Percentiles rank a stretch among this genome's conserved stretches.
Conservation (phyloP, 2,329 filamentous ascomycete genomes). For the Hymenoscyphus occultus region DNA sequence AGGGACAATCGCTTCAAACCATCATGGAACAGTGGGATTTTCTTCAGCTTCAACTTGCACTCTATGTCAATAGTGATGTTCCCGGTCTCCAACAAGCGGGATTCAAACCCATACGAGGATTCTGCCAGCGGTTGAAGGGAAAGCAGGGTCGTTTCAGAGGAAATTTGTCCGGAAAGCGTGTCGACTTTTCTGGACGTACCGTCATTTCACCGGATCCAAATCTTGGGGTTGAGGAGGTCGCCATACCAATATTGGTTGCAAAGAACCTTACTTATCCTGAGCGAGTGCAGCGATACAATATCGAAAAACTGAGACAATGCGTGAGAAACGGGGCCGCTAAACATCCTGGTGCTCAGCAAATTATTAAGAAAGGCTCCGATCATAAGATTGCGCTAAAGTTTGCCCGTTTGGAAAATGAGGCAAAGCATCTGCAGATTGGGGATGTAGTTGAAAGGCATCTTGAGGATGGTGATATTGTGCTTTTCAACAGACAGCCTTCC, state of each 20-base stretch:
- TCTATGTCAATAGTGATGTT: slow-evolving; percentile 97
- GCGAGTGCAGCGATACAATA: slow-evolving; percentile 78
- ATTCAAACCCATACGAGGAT: slow-evolving; percentile 85
- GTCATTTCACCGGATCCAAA: slow-evolving; percentile 98
- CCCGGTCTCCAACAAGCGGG: slow-evolving; percentile 88
- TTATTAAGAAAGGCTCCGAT: slow-evolving; percentile 66
- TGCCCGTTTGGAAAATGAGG: slow-evolving; percentile 67
- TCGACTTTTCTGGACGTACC: slow-evolving; percentile 95
- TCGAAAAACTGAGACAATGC: slow-evolving; percentile 72
- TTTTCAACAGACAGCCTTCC: slow-evolving; percentile 97
- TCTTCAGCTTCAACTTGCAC: slow-evolving; percentile 88
- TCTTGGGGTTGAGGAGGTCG: slow-evolving; percentile 87
- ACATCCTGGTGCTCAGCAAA: slow-evolving; percentile 85
- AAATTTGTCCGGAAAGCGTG: slow-evolving; percentile 95
- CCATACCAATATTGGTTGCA: slow-evolving; percentile 86
- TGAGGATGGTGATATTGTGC: slow-evolving; percentile 90
- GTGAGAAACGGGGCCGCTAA: slow-evolving; percentile 71
- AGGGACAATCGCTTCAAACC: slow-evolving; percentile 79
- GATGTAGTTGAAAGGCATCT: slow-evolving; percentile 93
- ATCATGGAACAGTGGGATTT: slow-evolving; percentile 99
- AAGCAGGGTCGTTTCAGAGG: slow-evolving; percentile 97
- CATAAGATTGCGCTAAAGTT: slow-evolving; percentile 76
- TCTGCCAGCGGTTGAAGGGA: slow-evolving; percentile 92
- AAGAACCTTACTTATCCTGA: slow-evolving; percentile 97
- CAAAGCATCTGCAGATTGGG: slow-evolving; percentile 72